A percentile compares a stretch with the other conserved stretches of the same genome.
Conservation (phyloP, 768 basidiomycete genomes). For the Hygrophoropsis aurantiaca region DNA sequence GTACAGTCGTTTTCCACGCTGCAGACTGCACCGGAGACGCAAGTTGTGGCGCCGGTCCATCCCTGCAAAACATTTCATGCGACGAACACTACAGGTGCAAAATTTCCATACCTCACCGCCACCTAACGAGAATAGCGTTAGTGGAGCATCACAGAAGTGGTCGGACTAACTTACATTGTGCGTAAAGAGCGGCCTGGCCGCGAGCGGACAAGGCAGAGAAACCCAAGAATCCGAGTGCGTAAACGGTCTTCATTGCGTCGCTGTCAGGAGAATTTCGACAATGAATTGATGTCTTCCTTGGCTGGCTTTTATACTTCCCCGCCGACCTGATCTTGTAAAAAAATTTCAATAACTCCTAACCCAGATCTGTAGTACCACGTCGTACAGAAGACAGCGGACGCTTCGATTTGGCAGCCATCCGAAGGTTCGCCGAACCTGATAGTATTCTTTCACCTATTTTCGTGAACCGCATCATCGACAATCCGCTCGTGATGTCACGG, state of each 20-base stretch:
- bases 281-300: not conserved
- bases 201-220: not conserved
- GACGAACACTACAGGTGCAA: not conserved
- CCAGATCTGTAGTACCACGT: not conserved
- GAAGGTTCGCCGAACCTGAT: not conserved
- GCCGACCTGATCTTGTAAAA: no score
- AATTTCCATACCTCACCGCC: not conserved
- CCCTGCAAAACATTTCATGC: not conserved
- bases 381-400: not conserved
- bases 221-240: not conserved
- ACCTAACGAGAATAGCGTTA: slow-evolving; percentile 1
- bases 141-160: not conserved
- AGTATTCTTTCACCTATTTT: not conserved
- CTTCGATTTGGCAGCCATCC: not conserved
- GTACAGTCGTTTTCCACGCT: slow-evolving; percentile 2
- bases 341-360: not conserved
- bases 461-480: not conserved
- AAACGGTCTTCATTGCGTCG: not conserved
- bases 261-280: not conserved
- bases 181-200: not conserved
- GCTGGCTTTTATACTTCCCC: no score
- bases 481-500: not conserved
- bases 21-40: slow-evolving; percentile 5
- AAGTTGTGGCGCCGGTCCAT: slow-evolving; percentile 7
- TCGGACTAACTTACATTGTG: not conserved